A percentile compares a stretch with the other conserved stretches of the same genome.
Evolutionary conservation across 1,284 basidiomycete species (phyloP).

Genomic region (Inonotus obliquus): DNA sequence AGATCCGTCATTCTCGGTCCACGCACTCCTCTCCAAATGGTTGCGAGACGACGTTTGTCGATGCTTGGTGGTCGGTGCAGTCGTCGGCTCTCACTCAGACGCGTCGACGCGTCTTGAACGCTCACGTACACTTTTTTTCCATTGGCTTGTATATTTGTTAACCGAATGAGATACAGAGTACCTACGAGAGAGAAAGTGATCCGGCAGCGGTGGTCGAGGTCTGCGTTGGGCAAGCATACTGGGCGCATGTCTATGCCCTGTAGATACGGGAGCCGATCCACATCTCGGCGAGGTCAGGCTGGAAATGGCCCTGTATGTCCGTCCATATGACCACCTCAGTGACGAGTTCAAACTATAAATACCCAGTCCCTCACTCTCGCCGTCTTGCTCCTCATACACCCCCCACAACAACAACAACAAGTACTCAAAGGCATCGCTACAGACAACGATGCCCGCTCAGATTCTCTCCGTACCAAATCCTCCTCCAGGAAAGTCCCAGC

Average conservation of each 20-base stretch:
- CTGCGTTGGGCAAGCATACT: neutral
- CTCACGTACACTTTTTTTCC: no score
- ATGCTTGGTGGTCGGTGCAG: neutral
- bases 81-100: no score
- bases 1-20: neutral
- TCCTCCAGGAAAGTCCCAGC: conserved; percentile 53
- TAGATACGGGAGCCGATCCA: neutral
- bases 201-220: conserved; percentile 7
- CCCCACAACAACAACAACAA: no score
- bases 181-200: neutral
- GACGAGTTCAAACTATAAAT: neutral
- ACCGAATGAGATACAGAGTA: neutral
- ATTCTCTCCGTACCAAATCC: conserved; percentile 53
- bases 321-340: neutral
- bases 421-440: neutral
- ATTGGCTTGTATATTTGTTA: no score
- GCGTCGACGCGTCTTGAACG: no score
- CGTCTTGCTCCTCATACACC: neutral
- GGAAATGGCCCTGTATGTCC: neutral
- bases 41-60: neutral
- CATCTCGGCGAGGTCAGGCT: conserved; percentile 8
- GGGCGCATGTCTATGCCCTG: neutral
- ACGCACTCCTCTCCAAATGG: neutral
- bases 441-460: conserved; percentile 50
- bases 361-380: neutral